Percentiles rank a stretch among this genome's conserved stretches.
These are phyloP conservation scores for Kondoa malvinella DNA, from an alignment of 768 basidiomycete species.

Conservation along the genomic window DNA sequence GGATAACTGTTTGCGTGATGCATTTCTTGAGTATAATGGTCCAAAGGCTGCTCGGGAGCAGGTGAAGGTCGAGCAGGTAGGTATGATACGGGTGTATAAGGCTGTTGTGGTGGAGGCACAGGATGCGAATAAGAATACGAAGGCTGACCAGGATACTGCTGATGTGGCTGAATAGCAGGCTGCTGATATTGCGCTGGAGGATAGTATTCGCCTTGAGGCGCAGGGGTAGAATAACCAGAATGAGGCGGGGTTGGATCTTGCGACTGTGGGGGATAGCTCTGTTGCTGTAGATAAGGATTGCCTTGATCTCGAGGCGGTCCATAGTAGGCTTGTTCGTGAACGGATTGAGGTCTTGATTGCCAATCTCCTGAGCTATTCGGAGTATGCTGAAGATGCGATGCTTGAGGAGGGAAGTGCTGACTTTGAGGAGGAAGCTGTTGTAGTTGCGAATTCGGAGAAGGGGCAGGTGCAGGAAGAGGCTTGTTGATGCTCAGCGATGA, in stretches of 20 bases:
- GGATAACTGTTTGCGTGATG: background rate
- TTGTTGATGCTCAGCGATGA: slow-evolving; percentile 17
- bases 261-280: background rate
- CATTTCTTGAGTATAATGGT: background rate
- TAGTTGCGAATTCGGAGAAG: background rate
- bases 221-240: background rate
- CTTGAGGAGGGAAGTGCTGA: background rate
- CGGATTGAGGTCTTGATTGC: no score
- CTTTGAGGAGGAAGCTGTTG: background rate
- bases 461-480: slow-evolving; percentile 14
- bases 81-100: background rate
- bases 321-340: no score
- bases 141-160: no score
- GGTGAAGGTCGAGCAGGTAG: background rate
- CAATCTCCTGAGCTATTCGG: no score
- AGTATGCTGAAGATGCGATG: no score
- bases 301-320: background rate
- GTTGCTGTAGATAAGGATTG: background rate
- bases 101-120: background rate
- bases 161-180: no score
- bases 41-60: background rate
- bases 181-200: no score
- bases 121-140: no score
- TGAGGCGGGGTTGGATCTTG: background rate
- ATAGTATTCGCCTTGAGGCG: background rate